These are phyloP conservation scores for Xylaria sp. DNA, from an alignment of 2,329 filamentous ascomycete species.

Conservation along the genomic window DNA sequence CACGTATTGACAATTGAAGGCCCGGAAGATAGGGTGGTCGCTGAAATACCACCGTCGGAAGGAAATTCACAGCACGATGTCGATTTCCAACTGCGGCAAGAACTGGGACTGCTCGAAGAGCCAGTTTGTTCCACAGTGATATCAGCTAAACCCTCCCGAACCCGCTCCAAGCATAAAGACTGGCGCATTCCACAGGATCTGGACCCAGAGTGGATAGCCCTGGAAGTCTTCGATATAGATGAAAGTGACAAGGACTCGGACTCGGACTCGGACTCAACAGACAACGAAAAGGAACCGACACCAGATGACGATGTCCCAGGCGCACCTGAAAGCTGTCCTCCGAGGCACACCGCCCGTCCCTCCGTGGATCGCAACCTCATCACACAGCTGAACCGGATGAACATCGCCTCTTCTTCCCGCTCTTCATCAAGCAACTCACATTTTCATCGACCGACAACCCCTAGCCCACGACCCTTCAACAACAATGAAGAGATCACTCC, in stretches of 20 bases:
- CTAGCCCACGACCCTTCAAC: not conserved
- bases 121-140: slow-evolving; percentile 4
- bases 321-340: slow-evolving; percentile 18
- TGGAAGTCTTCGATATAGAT: slow-evolving; percentile 82
- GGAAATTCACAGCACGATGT: slow-evolving; percentile 56
- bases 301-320: slow-evolving; percentile 16
- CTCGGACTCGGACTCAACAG: slow-evolving; percentile 41
- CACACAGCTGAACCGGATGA: slow-evolving; percentile 53
- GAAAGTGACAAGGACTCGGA: slow-evolving; percentile 49
- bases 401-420: slow-evolving; percentile 52
- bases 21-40: slow-evolving; percentile 30
- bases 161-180: slow-evolving; percentile 37
- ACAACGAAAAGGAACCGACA: slow-evolving; percentile 32
- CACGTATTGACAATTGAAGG: slow-evolving; percentile 31
- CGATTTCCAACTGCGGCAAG: slow-evolving; percentile 57
- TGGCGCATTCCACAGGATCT: slow-evolving; percentile 77
- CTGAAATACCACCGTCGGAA: slow-evolving; percentile 42
- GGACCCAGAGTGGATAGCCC: slow-evolving; percentile 90
- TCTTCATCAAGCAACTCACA: slow-evolving; percentile 38
- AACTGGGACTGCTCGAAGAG: slow-evolving; percentile 43
- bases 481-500: not conserved
- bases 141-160: slow-evolving; percentile 12
- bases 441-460: slow-evolving; percentile 16
- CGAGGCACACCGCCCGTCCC: slow-evolving; percentile 35
- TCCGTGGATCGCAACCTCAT: slow-evolving; percentile 47